Conservation (phyloP, 129 eudicot genomes). For the Escallonia herrerae region DNA sequence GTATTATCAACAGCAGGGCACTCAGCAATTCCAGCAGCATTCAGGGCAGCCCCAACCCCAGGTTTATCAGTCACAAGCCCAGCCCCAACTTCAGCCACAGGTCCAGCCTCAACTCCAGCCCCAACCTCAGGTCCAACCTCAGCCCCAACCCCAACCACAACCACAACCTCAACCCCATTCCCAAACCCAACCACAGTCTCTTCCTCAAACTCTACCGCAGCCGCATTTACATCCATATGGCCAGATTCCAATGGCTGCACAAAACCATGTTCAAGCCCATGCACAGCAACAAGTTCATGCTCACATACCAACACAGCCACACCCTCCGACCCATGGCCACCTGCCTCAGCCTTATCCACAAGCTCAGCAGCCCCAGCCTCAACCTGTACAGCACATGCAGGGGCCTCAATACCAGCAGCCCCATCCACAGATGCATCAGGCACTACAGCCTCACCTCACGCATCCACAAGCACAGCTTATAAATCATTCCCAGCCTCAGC, state of each 20-base stretch:
- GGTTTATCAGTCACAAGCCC: constrained; percentile 23
- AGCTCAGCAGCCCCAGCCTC: constrained; percentile 29
- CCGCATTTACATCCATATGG: constrained; percentile 11
- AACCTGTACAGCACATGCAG: constrained; percentile 45
- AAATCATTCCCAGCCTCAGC: constrained; percentile 29
- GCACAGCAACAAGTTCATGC: constrained; percentile 36
- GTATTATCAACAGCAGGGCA: constrained; percentile 61
- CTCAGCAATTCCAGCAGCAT: constrained; percentile 46
- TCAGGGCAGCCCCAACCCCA: constrained; percentile 19
- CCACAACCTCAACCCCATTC: constrained; percentile 1
- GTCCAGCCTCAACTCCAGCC: constrained; percentile 28
- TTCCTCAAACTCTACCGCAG: constrained; percentile 13
- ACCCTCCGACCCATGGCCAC: constrained; percentile 36
- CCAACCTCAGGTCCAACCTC: not conserved
- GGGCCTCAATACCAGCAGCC: constrained; percentile 72
- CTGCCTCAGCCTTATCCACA: constrained; percentile 42
- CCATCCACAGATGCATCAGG: constrained; percentile 42
- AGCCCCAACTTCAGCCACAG: constrained; percentile 29
- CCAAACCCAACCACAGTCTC: constrained; percentile 8
- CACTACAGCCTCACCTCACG: constrained; percentile 24
- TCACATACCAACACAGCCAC: constrained; percentile 33
- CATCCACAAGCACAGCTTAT: constrained; percentile 21
- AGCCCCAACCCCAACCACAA: constrained; percentile 15
- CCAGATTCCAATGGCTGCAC: constrained; percentile 10
- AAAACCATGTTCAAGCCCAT: constrained; percentile 16